A percentile compares a stretch with the other conserved stretches of the same genome.
Evolutionary conservation across 768 basidiomycete species (phyloP).

Genomic region (Gyrodon lividus): DNA sequence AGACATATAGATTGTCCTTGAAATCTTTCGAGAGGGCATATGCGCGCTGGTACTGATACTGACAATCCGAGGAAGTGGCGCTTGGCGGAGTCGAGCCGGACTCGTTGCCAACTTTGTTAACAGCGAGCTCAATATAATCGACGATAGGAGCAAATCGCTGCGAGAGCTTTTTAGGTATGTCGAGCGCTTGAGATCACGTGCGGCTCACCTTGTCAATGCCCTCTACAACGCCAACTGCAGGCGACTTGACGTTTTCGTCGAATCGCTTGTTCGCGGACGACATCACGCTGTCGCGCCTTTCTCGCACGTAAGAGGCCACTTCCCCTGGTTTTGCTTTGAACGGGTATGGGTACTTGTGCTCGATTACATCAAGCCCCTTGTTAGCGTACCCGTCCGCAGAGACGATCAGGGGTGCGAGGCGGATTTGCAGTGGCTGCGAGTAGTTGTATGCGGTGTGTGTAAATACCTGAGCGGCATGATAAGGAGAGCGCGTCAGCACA

Average conservation of each 20-base stretch:
- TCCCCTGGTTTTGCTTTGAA: constrained; percentile 76
- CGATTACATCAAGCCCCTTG: constrained; percentile 71
- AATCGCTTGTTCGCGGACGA: constrained; percentile 58
- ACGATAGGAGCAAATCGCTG: constrained; percentile 75
- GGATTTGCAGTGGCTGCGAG: constrained; percentile 64
- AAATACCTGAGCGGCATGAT: constrained; percentile 61
- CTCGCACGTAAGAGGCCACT: constrained; percentile 57
- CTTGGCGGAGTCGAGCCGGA: constrained; percentile 46
- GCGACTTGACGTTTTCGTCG: constrained; percentile 62
- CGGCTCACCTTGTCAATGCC: constrained; percentile 70
- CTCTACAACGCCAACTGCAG: constrained; percentile 59
- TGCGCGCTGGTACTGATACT: constrained; percentile 80
- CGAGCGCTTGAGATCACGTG: constrained; percentile 17
- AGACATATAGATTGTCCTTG: constrained; percentile 58
- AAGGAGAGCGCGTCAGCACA: constrained; percentile 60
- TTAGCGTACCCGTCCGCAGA: constrained; percentile 68
- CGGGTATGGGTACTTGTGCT: constrained; percentile 72
- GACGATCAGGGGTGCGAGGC: constrained; percentile 63
- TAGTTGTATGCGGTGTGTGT: constrained; percentile 58
- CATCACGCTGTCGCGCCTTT: constrained; percentile 53
- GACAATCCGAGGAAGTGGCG: constrained; percentile 49
- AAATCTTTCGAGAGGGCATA: constrained; percentile 63
- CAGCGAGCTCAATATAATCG: constrained; percentile 63
- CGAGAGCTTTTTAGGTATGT: constrained; percentile 10
- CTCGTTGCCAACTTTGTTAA: constrained; percentile 47